Evolutionary conservation across 2,329 filamentous ascomycete genomes (phyloP).

Genomic region (Didymella pinodella): DNA sequence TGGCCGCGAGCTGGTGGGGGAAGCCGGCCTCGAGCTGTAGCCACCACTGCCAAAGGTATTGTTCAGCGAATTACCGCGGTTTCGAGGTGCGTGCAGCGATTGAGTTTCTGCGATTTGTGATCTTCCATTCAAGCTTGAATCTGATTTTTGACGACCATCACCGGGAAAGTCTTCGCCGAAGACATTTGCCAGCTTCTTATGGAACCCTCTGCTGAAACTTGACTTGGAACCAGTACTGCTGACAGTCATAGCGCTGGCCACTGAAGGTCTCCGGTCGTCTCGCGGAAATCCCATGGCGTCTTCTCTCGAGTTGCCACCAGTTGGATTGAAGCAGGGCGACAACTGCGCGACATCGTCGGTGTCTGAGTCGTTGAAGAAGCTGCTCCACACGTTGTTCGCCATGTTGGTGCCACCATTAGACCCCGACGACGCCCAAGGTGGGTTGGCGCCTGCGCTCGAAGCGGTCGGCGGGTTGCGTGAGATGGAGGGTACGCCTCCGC

Average conservation of each 20-base stretch:
- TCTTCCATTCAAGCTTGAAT: conserved; percentile 65
- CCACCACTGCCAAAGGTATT: conserved; percentile 63
- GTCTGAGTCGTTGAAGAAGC: conserved; percentile 78
- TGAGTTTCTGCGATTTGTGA: conserved; percentile 62
- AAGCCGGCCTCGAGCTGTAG: conserved; percentile 64
- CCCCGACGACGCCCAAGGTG: conserved; percentile 60
- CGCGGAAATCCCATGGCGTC: conserved; percentile 56
- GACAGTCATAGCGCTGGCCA: conserved; percentile 84
- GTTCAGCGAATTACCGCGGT: conserved; percentile 84
- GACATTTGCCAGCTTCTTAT: conserved; percentile 87
- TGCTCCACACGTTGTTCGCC: conserved; percentile 58
- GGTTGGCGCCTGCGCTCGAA: conserved; percentile 59
- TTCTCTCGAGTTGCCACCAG: conserved; percentile 60
- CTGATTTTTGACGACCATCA: conserved; percentile 71
- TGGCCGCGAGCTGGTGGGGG: conserved; percentile 78
- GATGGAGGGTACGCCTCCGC: conserved; percentile 65
- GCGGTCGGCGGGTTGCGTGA: conserved; percentile 65
- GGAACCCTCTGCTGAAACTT: conserved; percentile 70
- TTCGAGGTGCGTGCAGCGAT: conserved; percentile 71
- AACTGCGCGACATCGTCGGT: conserved; percentile 74
- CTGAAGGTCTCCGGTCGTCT: conserved; percentile 83
- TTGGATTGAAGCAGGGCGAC: conserved; percentile 70
- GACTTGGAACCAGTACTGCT: conserved; percentile 85
- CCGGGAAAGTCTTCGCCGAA: conserved; percentile 88
- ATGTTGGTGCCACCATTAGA: conserved; percentile 52